These are phyloP conservation scores for Tritrichomonas musculus DNA, from an alignment of 208 protist species.

Conservation along the genomic window DNA sequence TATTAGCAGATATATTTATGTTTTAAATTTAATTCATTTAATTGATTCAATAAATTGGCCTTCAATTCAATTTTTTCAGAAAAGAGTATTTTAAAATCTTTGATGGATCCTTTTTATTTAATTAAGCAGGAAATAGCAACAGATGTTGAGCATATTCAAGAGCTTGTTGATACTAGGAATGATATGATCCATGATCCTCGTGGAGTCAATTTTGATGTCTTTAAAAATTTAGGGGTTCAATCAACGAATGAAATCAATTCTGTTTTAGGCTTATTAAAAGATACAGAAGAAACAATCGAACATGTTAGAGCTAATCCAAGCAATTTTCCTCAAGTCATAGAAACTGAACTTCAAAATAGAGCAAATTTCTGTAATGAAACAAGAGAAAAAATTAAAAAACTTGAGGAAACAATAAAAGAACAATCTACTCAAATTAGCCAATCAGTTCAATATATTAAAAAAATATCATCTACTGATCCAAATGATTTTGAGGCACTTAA, in stretches of 20 bases:
- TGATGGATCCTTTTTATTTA: background rate
- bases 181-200: conserved; percentile 8
- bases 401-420: background rate
- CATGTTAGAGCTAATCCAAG: background rate
- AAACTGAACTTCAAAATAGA: background rate
- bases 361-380: background rate
- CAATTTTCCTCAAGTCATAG: background rate
- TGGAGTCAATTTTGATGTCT: background rate
- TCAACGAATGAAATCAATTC: background rate
- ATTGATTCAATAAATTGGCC: too few relatives aligned
- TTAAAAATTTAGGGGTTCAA: background rate
- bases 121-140: background rate
- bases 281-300: background rate
- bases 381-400: background rate
- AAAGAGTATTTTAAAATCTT: too few relatives aligned
- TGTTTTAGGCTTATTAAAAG: background rate
- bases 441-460: background rate
- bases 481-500: background rate
- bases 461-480: background rate
- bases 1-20: too few relatives aligned
- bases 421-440: background rate
- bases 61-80: too few relatives aligned
- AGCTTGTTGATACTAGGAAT: background rate
- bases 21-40: too few relatives aligned
- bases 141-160: background rate